Base-by-base conservation (phyloP, 78 protist genomes). In the Neovahlkampfia damariscottae region DNA sequence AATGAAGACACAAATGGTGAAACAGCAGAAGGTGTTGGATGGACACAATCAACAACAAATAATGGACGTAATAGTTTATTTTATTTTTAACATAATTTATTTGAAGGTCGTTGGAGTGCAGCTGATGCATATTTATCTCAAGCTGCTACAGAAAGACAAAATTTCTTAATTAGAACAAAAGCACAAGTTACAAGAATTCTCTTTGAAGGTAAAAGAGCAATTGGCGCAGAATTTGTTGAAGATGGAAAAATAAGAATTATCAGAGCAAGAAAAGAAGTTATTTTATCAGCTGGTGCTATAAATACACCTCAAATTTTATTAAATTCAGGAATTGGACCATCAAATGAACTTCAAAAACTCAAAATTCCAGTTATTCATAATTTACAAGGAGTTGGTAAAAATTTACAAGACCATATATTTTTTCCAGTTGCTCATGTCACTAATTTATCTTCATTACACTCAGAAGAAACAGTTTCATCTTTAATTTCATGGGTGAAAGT, bases 321-420 rank as follows among this genome's bases (percentile, higher is more conserved):
- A 68, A 41, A 27, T 2, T 50, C 72, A 6, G 83, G 83, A 2
- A 27, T 80, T 34, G 83, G 83, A 27, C 83, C 75, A 6, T 10
- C 10, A 31, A 19, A 8, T 3, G 28, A 70, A 9, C 76, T 80
- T 8, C 41, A 70, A 7, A 3, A 7, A 5, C 62, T n/a, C 19
- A 38, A 68, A 38, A 19, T 78, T 32, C 70, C 4, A 29, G 74
- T 78, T 40, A 31, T 71, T 40, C 19, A 38, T 2, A 37, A 34
- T 67, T 2, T 6, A 19, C 62, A 36, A 28, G 79, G 81, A 35
- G 79, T 80, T 7, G 83, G 83, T 35, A 19, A 3, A 6, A 77
- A 80, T 67, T 77, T 80, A 7, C 83, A 80, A 2, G 83, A 80
- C 69, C 83, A 80, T 28, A 41, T 71, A 38, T 74, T 67, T 28